Conservation (phyloP, 2,329 filamentous ascomycete species). For the Aspergillus aculeatus region DNA sequence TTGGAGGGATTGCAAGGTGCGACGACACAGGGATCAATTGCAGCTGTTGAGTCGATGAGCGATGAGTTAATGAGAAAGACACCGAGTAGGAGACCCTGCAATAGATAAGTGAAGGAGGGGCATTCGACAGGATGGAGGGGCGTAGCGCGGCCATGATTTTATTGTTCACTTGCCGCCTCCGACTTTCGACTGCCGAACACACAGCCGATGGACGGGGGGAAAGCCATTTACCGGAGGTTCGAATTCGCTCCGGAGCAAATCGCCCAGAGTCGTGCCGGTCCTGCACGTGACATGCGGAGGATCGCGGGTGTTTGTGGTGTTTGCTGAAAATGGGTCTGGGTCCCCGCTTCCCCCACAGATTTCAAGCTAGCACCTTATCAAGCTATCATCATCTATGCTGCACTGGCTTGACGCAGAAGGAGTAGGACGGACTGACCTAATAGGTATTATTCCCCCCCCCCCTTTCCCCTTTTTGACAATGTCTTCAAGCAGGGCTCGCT, state of each 20-base stretch:
- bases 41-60: background rate
- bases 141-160: background rate
- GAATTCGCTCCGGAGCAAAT: background rate
- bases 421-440: too few relatives aligned
- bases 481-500: background rate
- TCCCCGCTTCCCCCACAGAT: background rate
- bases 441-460: too few relatives aligned
- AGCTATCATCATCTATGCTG: too few relatives aligned
- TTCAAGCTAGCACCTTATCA: too few relatives aligned
- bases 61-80: background rate
- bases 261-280: background rate
- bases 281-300: background rate
- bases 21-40: background rate
- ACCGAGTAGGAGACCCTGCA: background rate
- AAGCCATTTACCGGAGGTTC: constrained; percentile 1
- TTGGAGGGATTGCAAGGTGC: constrained; percentile 6
- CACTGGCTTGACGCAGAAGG: too few relatives aligned
- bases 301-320: background rate
- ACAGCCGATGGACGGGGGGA: constrained; percentile 10
- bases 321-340: background rate
- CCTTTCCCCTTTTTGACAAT: background rate
- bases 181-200: constrained; percentile 14
- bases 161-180: constrained; percentile 1
- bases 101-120: background rate
- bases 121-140: background rate